Evolutionary conservation across 805 yeast genomes (phyloP), one percentile per base, ranked within the genome.

Genomic region (Pichia heedii): DNA sequence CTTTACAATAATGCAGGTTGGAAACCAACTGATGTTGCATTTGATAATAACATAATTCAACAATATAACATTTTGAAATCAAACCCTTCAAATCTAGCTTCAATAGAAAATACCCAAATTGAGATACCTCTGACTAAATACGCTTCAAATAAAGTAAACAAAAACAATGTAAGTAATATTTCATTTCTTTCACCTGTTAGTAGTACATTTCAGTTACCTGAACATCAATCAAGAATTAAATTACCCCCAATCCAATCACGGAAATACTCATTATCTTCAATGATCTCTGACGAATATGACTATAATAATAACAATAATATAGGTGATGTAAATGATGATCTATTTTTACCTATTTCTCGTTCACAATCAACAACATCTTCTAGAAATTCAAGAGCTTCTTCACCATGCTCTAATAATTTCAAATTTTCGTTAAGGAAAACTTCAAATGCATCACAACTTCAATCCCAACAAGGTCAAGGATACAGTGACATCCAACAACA

Each of bases 21-120:
- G 78, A 68, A 65, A 20, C 84, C 89, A 1, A 61, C 69, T 12
- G 86, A 83, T 53, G 70, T 78, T 22, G 75, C 80, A 3, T 65
- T 69, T 36, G 73, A 79, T 18, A 70, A 67, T 51, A 76, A 77
- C 40, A 69, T 76, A 4, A 72, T 70, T 45, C 62, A 65, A 35
- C 58, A 64, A 33, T 73, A 71, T 49, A 60, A 63, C 30, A 55
- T 54, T 27, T 27, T 65, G 20, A 50, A 58, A 42, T 37, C 52
- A 32, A 41, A 41, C 52, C 46, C 65, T 57, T 19, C 35, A 22
- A 36, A 21, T 9, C 18, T 40, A 56, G 52, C 35, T 50, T 22
- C 62, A 22, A 33, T 44, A n/a, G 20, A 46, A 15, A 10, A 16
- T 12, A 16, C 19, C n/a, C 24, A 29, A 12, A 21, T 30, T 12